Evolutionary conservation across 75 land plant genomes (phyloP).

Genomic region (Sequoiadendron giganteum): DNA sequence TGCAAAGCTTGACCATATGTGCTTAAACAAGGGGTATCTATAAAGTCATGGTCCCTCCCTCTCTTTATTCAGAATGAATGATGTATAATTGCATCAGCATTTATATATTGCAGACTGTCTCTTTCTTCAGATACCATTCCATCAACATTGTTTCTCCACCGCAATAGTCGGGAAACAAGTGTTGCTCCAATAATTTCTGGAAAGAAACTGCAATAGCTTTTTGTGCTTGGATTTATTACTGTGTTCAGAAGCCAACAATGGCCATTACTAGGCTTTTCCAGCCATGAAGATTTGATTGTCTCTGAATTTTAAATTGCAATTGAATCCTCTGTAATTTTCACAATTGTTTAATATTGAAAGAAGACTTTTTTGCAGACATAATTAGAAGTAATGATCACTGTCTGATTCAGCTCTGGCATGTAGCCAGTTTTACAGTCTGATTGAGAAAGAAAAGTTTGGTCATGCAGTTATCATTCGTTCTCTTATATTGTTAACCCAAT

Average conservation of each 20-base stretch:
- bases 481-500: background rate
- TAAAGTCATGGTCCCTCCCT: background rate
- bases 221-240: background rate
- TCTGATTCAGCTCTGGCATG: background rate
- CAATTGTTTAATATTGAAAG: background rate
- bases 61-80: background rate
- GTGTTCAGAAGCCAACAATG: background rate
- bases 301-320: background rate
- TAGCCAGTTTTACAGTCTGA: background rate
- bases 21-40: background rate
- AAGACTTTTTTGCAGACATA: background rate
- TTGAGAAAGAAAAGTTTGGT: background rate
- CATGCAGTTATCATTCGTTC: background rate
- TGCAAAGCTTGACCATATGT: background rate
- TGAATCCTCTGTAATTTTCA: background rate
- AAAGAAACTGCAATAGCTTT: background rate
- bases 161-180: background rate
- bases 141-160: background rate
- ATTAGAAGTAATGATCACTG: background rate
- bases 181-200: background rate
- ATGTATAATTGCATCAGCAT: constrained; percentile 1
- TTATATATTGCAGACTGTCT: background rate
- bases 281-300: background rate
- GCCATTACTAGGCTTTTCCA: background rate
- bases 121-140: background rate